Percentiles rank a stretch among this genome's conserved stretches.
Evolutionary conservation across 352 stramenopile genomes (phyloP).

Genomic region (Globisporangium ultimum): DNA sequence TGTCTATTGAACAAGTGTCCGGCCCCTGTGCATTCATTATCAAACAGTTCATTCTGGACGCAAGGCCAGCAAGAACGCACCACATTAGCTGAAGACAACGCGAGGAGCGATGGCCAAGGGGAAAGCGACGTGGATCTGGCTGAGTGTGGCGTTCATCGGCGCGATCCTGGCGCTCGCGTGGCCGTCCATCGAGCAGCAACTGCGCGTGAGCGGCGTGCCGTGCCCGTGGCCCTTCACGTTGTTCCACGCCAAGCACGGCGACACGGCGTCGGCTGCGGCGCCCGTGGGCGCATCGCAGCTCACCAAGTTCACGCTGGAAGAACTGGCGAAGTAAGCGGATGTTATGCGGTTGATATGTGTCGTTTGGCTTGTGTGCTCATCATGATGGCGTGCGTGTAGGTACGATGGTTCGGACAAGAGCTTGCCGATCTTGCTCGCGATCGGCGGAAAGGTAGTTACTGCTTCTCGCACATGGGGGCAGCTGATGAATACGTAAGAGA

Average conservation of each 20-base stretch:
- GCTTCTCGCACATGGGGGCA: neutral
- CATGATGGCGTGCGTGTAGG: slow-evolving; percentile 13
- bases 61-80: neutral
- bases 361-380: slow-evolving; percentile 1
- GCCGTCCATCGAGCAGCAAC: slow-evolving; percentile 70
- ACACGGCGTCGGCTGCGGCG: slow-evolving; percentile 18
- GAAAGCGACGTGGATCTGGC: slow-evolving; percentile 33
- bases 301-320: slow-evolving; percentile 53
- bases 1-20: too few species aligned
- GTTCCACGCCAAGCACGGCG: slow-evolving; percentile 25
- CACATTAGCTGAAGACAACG: neutral
- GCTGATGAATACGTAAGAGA: slow-evolving; percentile 6
- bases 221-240: slow-evolving; percentile 72
- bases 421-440: slow-evolving; percentile 61
- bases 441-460: slow-evolving; percentile 61
- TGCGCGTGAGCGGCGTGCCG: slow-evolving; percentile 39
- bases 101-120: slow-evolving; percentile 21
- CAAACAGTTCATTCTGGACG: neutral
- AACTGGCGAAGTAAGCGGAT: slow-evolving; percentile 45
- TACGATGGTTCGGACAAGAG: slow-evolving; percentile 68
- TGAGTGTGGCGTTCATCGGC: slow-evolving; percentile 48
- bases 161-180: slow-evolving; percentile 59
- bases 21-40: too few species aligned
- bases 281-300: slow-evolving; percentile 23
- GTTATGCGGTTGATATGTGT: slow-evolving; percentile 2